phyloP scores from a whole-genome alignment of 257 asterid genomes.

The Echium plantagineum region DNA sequence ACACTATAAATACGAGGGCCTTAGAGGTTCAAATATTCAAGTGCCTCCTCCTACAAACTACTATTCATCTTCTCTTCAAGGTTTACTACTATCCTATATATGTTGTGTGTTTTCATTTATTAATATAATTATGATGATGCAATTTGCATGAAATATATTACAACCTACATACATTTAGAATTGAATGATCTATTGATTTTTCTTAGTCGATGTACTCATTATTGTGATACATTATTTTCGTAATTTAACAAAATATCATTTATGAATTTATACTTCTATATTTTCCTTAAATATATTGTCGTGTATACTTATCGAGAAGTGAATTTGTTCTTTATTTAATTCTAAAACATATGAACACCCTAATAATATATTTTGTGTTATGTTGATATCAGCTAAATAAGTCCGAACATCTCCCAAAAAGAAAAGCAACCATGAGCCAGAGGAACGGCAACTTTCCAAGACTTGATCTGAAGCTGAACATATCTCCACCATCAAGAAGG shows the following conservation, averaged over 20 bases:
- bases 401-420: background rate
- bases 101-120: no score
- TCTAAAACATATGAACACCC: background rate
- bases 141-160: background rate
- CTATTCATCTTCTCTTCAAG: background rate
- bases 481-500: conserved; percentile 29
- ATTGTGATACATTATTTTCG: background rate
- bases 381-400: background rate
- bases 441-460: conserved; percentile 27
- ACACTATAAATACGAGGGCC: no score
- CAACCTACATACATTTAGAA: background rate
- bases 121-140: no score
- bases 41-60: no score
- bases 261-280: no score
- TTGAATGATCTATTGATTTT: background rate
- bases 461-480: conserved; percentile 37
- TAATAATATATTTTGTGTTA: background rate
- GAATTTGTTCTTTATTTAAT: no score
- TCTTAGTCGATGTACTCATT: background rate
- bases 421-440: conserved; percentile 24
- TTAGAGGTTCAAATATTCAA: no score
- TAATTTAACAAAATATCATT: background rate
- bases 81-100: background rate
- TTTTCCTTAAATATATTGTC: no score
- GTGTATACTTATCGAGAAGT: no score